A percentile compares a stretch with the other conserved stretches of the same genome.
phyloP scores from a whole-genome alignment of 495 filamentous ascomycete genomes.

The Parathielavia appendiculata region DNA sequence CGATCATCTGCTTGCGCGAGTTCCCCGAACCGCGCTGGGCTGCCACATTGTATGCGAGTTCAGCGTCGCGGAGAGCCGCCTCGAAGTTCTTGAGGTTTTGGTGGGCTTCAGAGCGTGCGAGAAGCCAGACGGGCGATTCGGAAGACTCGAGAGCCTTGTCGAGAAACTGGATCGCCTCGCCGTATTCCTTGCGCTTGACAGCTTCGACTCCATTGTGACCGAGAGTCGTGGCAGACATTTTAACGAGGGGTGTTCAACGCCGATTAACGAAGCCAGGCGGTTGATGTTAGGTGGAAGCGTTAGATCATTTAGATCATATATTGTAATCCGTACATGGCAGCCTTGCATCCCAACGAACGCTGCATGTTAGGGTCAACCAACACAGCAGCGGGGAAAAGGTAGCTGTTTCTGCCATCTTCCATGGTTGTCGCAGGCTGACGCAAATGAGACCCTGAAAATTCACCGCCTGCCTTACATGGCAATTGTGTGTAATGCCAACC shows the following conservation, averaged over 20 bases:
- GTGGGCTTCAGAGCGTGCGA: constrained; percentile 81
- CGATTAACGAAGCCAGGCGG: not conserved
- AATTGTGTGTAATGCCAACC: no score
- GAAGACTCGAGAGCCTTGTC: constrained; percentile 69
- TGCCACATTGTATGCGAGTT: constrained; percentile 66
- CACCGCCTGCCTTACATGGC: no score
- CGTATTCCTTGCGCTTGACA: constrained; percentile 56
- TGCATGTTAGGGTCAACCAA: not conserved
- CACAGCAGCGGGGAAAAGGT: constrained; percentile 3
- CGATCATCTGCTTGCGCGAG: constrained; percentile 72
- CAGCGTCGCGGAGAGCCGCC: constrained; percentile 72
- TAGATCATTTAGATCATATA: no score
- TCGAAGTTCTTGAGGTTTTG: constrained; percentile 51
- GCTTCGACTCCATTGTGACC: constrained; percentile 50
- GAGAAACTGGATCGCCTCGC: constrained; percentile 62
- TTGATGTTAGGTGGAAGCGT: no score
- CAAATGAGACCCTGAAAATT: no score
- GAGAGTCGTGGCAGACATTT: constrained; percentile 32
- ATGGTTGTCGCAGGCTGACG: not conserved
- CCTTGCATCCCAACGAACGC: no score
- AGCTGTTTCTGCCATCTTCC: constrained; percentile 7
- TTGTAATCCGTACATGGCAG: no score
- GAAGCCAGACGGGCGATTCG: constrained; percentile 72
- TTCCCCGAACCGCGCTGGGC: constrained; percentile 53
- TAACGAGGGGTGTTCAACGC: not conserved